Evolutionary conservation across 2,329 filamentous ascomycete species (phyloP).

Genomic region (Ophiostoma sp.): DNA sequence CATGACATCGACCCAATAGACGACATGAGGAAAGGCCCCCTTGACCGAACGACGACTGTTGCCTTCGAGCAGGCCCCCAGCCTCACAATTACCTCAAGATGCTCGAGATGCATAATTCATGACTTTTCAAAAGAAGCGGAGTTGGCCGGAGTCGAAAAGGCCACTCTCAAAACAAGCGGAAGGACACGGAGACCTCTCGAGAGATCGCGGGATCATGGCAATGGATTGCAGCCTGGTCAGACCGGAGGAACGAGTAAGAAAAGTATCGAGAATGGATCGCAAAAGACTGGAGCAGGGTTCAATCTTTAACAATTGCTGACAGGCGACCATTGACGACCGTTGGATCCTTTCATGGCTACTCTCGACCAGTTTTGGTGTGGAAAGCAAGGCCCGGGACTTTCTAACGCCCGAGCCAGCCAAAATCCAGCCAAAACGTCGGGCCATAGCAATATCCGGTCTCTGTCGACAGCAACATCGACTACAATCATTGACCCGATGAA

Average conservation of each 20-base stretch:
- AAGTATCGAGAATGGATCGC: neutral
- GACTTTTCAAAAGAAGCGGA: neutral
- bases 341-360: too few relatives aligned
- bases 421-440: neutral
- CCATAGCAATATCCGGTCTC: neutral
- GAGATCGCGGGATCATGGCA: neutral
- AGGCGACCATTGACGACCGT: neutral
- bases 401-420: constrained; percentile 8
- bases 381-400: neutral
- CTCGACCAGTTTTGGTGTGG: neutral
- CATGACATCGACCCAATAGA: neutral
- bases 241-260: constrained; percentile 4
- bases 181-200: neutral
- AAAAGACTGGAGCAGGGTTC: neutral
- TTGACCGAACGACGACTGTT: neutral
- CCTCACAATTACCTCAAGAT: neutral
- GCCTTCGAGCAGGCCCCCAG: neutral
- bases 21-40: neutral
- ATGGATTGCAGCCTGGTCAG: neutral
- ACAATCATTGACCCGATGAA: neutral
- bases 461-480: neutral
- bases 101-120: neutral
- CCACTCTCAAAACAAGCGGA: neutral
- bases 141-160: neutral
- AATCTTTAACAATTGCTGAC: constrained; percentile 4